Evolutionary conservation across 2,329 filamentous ascomycete genomes (phyloP).

Genomic region (Verticillium nonalfalfae): DNA sequence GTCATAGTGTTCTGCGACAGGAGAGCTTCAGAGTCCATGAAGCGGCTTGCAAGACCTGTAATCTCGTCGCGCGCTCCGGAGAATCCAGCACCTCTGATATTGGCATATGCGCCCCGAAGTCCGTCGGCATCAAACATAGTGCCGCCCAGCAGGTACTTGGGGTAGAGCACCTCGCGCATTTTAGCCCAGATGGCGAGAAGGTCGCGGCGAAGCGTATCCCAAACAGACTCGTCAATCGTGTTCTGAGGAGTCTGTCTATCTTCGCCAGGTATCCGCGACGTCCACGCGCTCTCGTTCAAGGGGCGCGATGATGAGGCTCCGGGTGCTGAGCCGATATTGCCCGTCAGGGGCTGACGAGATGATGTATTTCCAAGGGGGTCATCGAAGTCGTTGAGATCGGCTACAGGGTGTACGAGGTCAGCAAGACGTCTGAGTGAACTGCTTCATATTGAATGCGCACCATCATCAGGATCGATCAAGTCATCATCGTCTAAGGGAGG

Average conservation of each 20-base stretch:
- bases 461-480: conserved; percentile 74
- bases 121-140: conserved; percentile 54
- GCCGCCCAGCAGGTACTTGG: conserved; percentile 79
- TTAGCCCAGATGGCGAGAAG: conserved; percentile 94
- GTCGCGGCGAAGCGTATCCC: conserved; percentile 93
- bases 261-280: conserved; percentile 84
- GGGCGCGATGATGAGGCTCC: conserved; percentile 26
- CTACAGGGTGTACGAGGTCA: conserved; percentile 29
- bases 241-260: conserved; percentile 84
- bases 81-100: conserved; percentile 51
- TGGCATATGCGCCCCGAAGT: conserved; percentile 56
- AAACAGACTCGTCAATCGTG: conserved; percentile 95
- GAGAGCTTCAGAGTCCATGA: conserved; percentile 57
- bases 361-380: conserved; percentile 67
- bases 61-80: conserved; percentile 56
- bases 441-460: conserved; percentile 32
- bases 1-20: conserved; percentile 67
- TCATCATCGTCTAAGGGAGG: conserved; percentile 61
- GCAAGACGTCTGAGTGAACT: background rate
- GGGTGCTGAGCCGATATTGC: conserved; percentile 65
- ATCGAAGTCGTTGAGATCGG: conserved; percentile 87
- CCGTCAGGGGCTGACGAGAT: conserved; percentile 73
- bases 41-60: conserved; percentile 52
- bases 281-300: conserved; percentile 75
- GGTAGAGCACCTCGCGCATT: conserved; percentile 94